Percentiles rank a stretch among this genome's conserved stretches.
phyloP scores from a whole-genome alignment of 1,139 yeast species.

The Candida labiduridarum region DNA sequence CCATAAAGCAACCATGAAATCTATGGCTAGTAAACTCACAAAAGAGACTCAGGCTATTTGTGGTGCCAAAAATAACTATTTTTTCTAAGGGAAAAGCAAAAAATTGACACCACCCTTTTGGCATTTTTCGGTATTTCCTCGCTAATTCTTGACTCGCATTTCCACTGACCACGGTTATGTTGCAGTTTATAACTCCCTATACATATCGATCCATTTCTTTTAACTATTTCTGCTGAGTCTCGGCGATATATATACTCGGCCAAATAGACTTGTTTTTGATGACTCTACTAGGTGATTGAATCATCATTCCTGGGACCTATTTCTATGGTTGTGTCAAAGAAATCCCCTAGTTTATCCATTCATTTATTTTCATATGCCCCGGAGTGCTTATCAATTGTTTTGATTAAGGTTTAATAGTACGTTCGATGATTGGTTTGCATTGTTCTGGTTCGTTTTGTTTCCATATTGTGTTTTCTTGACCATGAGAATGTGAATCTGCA shows the following conservation, averaged over 20 bases:
- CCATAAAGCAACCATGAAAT: too few relatives aligned
- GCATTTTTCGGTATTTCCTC: constrained; percentile 3
- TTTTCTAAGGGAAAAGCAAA: background rate
- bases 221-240: background rate
- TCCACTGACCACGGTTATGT: background rate
- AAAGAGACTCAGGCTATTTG: background rate
- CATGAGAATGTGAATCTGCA: too few relatives aligned
- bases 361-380: too few relatives aligned
- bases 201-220: background rate
- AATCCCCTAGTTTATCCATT: too few relatives aligned
- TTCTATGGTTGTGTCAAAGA: too few relatives aligned
- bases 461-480: too few relatives aligned
- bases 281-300: too few relatives aligned
- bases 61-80: background rate
- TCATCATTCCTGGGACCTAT: too few relatives aligned
- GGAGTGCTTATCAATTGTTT: too few relatives aligned
- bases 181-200: background rate
- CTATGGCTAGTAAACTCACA: background rate
- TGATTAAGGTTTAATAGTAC: too few relatives aligned
- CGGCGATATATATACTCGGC: background rate
- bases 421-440: too few relatives aligned
- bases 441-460: too few relatives aligned
- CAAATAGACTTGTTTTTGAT: background rate
- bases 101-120: background rate
- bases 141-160: constrained; percentile 1